phyloP scores from a whole-genome alignment of 2,329 filamentous ascomycete species.

The Diaporthe eres region DNA sequence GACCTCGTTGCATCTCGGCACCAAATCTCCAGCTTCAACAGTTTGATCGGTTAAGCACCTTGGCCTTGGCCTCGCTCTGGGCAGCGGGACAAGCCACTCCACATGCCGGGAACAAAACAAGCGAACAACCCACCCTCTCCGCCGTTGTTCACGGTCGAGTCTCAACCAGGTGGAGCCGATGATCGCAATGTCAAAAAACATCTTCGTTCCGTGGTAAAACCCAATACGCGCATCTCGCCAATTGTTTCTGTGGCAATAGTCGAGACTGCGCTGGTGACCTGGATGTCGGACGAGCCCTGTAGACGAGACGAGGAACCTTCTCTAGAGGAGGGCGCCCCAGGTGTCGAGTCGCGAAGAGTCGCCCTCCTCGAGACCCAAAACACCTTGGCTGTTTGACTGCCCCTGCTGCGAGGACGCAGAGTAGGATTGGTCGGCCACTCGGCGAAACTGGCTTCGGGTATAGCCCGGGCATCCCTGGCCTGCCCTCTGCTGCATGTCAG shows the following conservation, averaged over 20 bases:
- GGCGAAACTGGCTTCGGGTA: slow-evolving; percentile 10
- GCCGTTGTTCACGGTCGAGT: slow-evolving; percentile 10
- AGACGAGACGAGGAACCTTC: slow-evolving; percentile 14
- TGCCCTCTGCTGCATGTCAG: not conserved
- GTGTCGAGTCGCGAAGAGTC: slow-evolving; percentile 24
- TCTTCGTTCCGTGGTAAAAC: not conserved
- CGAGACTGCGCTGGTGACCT: slow-evolving; percentile 7
- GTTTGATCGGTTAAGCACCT: slow-evolving; percentile 11
- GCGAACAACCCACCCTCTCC: slow-evolving; percentile 2
- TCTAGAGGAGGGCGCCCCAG: not conserved
- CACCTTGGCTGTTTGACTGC: slow-evolving; percentile 36
- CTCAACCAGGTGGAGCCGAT: slow-evolving; percentile 32
- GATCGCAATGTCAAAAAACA: slow-evolving; percentile 32
- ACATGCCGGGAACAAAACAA: slow-evolving; percentile 30
- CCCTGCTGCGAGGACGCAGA: slow-evolving; percentile 28
- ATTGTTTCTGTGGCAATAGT: slow-evolving; percentile 29
- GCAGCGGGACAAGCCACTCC: slow-evolving; percentile 17
- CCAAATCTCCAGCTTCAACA: slow-evolving; percentile 29
- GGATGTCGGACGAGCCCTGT: slow-evolving; percentile 3
- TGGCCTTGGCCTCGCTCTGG: slow-evolving; percentile 6
- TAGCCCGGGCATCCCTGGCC: slow-evolving; percentile 26
- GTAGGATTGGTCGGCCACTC: slow-evolving; percentile 35
- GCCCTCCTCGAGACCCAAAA: slow-evolving; percentile 24
- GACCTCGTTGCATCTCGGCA: slow-evolving; percentile 21
- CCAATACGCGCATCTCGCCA: slow-evolving; percentile 1